Base-by-base conservation (phyloP, 345 rosid genomes). In the Eucalyptus microcorys region DNA sequence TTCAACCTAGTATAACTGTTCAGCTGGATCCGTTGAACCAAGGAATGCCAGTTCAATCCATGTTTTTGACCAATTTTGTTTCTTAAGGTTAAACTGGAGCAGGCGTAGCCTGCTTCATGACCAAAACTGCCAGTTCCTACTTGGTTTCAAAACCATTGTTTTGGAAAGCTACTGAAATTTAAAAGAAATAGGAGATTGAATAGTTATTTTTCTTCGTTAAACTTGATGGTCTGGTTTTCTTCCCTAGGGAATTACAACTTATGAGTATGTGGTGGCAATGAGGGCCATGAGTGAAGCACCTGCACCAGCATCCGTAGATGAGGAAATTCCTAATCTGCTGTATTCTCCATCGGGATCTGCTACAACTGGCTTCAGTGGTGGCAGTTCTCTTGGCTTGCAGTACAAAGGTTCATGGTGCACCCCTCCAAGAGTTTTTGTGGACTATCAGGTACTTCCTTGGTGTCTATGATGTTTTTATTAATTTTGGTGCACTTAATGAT, bases 331-430 rank as follows among this genome's bases (percentile, higher is more conserved):
- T 32, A 93, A 94, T 90, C 90, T 96, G 80, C 87, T 94, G 53
- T 94, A 96, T 92, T 97, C 98, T 90, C 99, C 99, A 86, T 86
- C 97, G 10, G 97, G 99, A 87, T 97, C 99, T 52, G 96, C 99
- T 32, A 96, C 99, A 22, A 95, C 97, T 37, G 99, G 98, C 68
- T 87, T 95, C 91, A 97, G 99, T 89, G 98, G 97, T 68, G 98
- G 99, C 91, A 96, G 99, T 91, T 97, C 98, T 91, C 92, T 96
- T 37, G 97, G 97, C 52, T 92, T 95, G 89, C 96, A 95, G 91
- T 93, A 95, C 91, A 96, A 93, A 87, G 98, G 98, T n/a, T 95
- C 94, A 87, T 97, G 99, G 99, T 97, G 99, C 91, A 96, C 99
- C 80, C 98, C 99, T 91, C 99, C 99, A 43, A 92, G 99, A 93